Evolutionary conservation across 805 yeast genomes (phyloP).

Genomic region (Yamadazyma akitaensis): DNA sequence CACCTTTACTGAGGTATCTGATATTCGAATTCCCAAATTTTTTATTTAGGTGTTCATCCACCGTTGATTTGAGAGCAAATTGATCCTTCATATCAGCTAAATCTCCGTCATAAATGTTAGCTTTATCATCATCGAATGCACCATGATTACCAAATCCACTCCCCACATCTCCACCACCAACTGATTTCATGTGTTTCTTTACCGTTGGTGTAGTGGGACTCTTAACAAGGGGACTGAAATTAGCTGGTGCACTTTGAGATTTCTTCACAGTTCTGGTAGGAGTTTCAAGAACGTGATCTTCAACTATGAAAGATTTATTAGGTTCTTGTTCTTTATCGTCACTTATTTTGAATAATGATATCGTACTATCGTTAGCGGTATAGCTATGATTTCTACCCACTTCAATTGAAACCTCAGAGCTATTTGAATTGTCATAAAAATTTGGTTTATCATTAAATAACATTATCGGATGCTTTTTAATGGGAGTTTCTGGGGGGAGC

Average conservation of each 20-base stretch:
- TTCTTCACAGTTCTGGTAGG: conserved; percentile 35
- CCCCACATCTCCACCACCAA: not conserved
- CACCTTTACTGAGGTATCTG: conserved; percentile 74
- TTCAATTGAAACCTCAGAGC: conserved; percentile 36
- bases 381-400: conserved; percentile 28
- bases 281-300: conserved; percentile 30
- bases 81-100: not conserved
- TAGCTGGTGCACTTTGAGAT: conserved; percentile 27
- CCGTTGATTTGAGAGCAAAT: conserved; percentile 9
- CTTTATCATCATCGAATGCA: too few relatives aligned
- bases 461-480: conserved; percentile 40
- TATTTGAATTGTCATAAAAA: conserved; percentile 13
- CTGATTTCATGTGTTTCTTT: not conserved
- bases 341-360: conserved; percentile 30
- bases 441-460: conserved; percentile 19
- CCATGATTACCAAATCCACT: not conserved
- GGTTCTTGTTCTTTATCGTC: conserved; percentile 8
- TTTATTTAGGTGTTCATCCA: conserved; percentile 45
- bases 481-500: conserved; percentile 44
- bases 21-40: conserved; percentile 59
- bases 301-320: conserved; percentile 9
- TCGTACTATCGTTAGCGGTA: conserved; percentile 27
- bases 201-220: conserved; percentile 6
- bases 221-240: conserved; percentile 14
- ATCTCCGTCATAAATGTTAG: not conserved